Evolutionary conservation across 768 basidiomycete genomes (phyloP).

Genomic region (Russula sp.): DNA sequence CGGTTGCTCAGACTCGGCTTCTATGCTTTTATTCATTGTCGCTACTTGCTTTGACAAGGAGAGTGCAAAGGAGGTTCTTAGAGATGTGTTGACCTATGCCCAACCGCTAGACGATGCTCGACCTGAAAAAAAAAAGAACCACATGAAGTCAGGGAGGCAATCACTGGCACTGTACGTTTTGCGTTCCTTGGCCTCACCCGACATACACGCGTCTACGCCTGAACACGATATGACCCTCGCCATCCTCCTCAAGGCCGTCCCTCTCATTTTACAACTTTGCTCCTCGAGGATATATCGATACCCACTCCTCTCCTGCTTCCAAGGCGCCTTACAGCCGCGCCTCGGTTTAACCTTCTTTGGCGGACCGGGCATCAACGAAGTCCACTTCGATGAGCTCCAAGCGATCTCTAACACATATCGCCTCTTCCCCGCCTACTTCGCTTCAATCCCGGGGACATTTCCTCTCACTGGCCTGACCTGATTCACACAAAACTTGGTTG

Average conservation of each 20-base stretch:
- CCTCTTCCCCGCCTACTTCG: conserved; percentile 86
- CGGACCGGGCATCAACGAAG: conserved; percentile 96
- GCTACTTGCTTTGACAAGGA: conserved; percentile 77
- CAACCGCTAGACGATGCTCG: conserved; percentile 52
- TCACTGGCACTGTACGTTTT: conserved; percentile 61
- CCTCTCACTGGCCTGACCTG: conserved; percentile 96
- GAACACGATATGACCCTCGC: conserved; percentile 42
- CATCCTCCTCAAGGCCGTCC: conserved; percentile 65
- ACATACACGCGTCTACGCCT: conserved; percentile 39
- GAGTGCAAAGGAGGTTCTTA: conserved; percentile 86
- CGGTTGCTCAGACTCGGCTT: too few species aligned
- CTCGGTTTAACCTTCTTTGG: conserved; percentile 91
- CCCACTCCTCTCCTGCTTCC: conserved; percentile 69
- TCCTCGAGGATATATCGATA: conserved; percentile 63
- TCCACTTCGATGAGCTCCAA: conserved; percentile 95
- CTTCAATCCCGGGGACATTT: conserved; percentile 88
- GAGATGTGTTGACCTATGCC: conserved; percentile 78
- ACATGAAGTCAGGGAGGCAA: conserved; percentile 39
- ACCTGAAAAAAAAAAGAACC: conserved; percentile 32
- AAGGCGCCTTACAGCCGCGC: conserved; percentile 57
- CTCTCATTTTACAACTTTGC: conserved; percentile 69
- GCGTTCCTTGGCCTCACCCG: conserved; percentile 78
- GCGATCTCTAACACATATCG: conserved; percentile 83
- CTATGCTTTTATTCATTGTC: conserved; percentile 34
- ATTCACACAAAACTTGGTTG: conserved; percentile 87